phyloP scores from a whole-genome alignment of 495 filamentous ascomycete species.

The Penicillium chermesinum region DNA sequence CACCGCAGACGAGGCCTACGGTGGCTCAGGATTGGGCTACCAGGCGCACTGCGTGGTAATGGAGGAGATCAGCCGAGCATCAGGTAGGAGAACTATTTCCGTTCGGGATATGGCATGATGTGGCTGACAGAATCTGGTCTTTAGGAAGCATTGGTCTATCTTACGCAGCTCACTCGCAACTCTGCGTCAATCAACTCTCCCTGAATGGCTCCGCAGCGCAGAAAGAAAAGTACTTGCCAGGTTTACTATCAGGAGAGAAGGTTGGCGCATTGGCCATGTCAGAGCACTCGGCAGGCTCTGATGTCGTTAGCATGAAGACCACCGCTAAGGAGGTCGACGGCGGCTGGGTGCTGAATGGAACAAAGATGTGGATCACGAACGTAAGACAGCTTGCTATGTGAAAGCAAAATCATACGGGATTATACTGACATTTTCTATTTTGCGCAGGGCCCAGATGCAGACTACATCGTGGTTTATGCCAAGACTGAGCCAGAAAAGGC shows the following conservation, averaged over 20 bases:
- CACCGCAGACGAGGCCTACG: constrained; percentile 90
- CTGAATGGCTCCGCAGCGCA: constrained; percentile 79
- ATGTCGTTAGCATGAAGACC: constrained; percentile 95
- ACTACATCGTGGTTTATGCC: constrained; percentile 87
- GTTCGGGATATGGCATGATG: background rate
- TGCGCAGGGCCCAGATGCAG: constrained; percentile 81
- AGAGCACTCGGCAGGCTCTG: constrained; percentile 83
- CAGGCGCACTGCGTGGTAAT: constrained; percentile 96
- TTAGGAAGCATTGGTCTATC: constrained; percentile 82
- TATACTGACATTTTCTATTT: background rate
- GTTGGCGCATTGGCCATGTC: constrained; percentile 94
- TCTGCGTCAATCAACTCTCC: constrained; percentile 95
- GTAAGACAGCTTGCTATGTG: constrained; percentile 29
- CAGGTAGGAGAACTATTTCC: constrained; percentile 33
- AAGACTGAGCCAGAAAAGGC: constrained; percentile 80
- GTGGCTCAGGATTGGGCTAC: constrained; percentile 88
- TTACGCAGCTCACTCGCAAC: constrained; percentile 93
- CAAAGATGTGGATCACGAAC: constrained; percentile 99
- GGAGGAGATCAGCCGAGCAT: constrained; percentile 76
- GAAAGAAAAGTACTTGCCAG: constrained; percentile 75
- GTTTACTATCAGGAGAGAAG: constrained; percentile 72
- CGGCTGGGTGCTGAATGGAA: constrained; percentile 80
- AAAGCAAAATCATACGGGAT: background rate
- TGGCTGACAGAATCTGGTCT: background rate
- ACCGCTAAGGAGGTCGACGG: constrained; percentile 73